Evolutionary conservation across 1,284 basidiomycete species (phyloP).

Genomic region (Ustanciosporium gigantosporum): DNA sequence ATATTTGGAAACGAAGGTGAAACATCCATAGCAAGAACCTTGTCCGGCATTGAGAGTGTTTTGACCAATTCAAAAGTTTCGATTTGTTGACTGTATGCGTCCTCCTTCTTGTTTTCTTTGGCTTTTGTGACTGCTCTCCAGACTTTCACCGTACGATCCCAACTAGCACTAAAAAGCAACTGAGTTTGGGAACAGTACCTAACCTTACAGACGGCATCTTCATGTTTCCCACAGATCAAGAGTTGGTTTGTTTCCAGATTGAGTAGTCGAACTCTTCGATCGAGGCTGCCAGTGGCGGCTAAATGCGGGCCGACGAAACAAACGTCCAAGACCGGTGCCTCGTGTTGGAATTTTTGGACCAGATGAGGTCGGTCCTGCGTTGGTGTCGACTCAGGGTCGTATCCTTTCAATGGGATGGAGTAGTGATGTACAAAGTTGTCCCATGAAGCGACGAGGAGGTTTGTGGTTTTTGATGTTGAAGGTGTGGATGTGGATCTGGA

Average conservation of each 20-base stretch:
- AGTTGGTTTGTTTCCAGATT: constrained; percentile 42
- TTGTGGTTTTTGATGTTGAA: no score
- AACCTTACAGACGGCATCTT: constrained; percentile 38
- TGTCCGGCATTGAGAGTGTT: constrained; percentile 43
- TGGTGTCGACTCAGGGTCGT: no score
- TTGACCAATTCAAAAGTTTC: constrained; percentile 11
- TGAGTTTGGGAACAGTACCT: constrained; percentile 34
- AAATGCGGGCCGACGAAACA: constrained; percentile 45
- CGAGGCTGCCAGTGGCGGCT: constrained; percentile 50
- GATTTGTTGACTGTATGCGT: no score
- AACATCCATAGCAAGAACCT: constrained; percentile 55
- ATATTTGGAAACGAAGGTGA: constrained; percentile 17
- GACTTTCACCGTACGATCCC: constrained; percentile 45
- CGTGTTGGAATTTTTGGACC: constrained; percentile 48
- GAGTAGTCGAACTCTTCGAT: constrained; percentile 51
- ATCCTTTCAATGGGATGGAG: no score
- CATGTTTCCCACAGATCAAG: constrained; percentile 54
- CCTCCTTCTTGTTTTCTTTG: neutral
- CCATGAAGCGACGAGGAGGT: constrained; percentile 53
- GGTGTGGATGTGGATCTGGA: no score
- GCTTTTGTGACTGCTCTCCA: constrained; percentile 30
- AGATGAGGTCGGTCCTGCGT: no score
- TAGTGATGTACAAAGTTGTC: constrained; percentile 53
- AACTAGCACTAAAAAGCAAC: constrained; percentile 38
- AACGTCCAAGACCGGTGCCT: constrained; percentile 56